These are phyloP conservation scores for Solanum raphanifolium DNA, from an alignment of 257 asterid species.

Conservation along the genomic window DNA sequence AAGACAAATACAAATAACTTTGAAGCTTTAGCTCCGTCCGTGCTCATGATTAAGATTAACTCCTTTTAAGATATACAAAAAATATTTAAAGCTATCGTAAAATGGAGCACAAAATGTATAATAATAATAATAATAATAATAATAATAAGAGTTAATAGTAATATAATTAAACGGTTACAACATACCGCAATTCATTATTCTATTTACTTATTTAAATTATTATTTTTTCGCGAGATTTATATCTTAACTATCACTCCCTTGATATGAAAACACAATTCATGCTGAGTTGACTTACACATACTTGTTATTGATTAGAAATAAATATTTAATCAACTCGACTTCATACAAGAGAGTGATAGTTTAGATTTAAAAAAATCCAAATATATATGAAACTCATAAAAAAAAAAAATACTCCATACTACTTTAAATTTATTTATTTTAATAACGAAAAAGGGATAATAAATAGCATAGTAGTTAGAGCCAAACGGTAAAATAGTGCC, in stretches of 20 bases:
- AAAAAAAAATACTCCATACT: too few species aligned
- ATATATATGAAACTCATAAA: not conserved
- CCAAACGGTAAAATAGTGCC: not conserved
- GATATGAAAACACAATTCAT: not conserved
- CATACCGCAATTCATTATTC: not conserved
- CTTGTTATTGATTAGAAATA: not conserved
- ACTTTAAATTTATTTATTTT: not conserved
- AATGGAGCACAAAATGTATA: not conserved
- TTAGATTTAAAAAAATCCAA: not conserved
- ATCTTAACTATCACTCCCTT: not conserved
- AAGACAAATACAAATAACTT: not conserved
- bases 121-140: not conserved
- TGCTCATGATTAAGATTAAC: not conserved
- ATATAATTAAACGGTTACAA: not conserved
- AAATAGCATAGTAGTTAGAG: not conserved
- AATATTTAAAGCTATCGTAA: not conserved
- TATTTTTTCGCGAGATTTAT: not conserved
- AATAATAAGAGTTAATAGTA: not conserved
- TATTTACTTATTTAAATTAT: not conserved
- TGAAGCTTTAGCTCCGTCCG: not conserved
- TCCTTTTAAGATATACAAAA: not conserved
- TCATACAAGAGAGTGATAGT: not conserved
- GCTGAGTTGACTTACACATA: not conserved
- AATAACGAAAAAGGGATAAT: not conserved
- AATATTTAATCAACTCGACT: not conserved